phyloP scores from a whole-genome alignment of 805 yeast species.

The Candida corydali region DNA sequence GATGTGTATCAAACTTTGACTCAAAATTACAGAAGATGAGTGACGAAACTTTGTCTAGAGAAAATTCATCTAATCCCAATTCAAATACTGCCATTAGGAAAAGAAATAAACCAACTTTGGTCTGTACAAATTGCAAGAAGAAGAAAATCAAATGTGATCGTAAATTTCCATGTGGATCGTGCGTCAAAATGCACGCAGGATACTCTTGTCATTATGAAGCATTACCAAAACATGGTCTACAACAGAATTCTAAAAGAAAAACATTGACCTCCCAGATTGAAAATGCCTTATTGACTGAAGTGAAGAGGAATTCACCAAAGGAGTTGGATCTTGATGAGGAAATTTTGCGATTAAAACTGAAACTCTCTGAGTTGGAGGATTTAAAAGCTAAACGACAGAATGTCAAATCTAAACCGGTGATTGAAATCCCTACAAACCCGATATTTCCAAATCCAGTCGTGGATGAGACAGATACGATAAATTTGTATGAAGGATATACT shows the following conservation, averaged over 20 bases:
- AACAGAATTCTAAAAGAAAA: conserved; percentile 6
- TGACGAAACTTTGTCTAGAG: no score
- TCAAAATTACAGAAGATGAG: no score
- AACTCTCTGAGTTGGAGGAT: not conserved
- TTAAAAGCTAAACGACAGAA: not conserved
- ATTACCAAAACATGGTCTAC: not conserved
- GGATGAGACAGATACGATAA: conserved; percentile 30
- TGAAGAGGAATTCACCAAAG: not conserved
- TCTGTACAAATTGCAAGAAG: conserved; percentile 29
- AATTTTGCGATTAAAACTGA: conserved; percentile 8
- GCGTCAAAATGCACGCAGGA: conserved; percentile 23
- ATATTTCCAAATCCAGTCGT: conserved; percentile 16
- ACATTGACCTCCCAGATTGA: no score
- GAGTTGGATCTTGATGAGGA: conserved; percentile 6
- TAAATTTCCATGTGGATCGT: conserved; percentile 29
- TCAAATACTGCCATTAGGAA: conserved; percentile 1
- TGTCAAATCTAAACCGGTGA: not conserved
- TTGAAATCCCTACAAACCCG: not conserved
- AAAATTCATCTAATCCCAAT: not conserved
- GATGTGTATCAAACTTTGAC: no score
- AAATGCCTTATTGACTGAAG: no score
- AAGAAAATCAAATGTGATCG: conserved; percentile 34
- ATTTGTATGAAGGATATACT: conserved; percentile 38
- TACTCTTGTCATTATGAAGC: conserved; percentile 8
- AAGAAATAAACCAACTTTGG: conserved; percentile 35